These are phyloP conservation scores for Backusella morwellensis DNA, from an alignment of 192 early-diverging fungal genomes.

Conservation along the genomic window DNA sequence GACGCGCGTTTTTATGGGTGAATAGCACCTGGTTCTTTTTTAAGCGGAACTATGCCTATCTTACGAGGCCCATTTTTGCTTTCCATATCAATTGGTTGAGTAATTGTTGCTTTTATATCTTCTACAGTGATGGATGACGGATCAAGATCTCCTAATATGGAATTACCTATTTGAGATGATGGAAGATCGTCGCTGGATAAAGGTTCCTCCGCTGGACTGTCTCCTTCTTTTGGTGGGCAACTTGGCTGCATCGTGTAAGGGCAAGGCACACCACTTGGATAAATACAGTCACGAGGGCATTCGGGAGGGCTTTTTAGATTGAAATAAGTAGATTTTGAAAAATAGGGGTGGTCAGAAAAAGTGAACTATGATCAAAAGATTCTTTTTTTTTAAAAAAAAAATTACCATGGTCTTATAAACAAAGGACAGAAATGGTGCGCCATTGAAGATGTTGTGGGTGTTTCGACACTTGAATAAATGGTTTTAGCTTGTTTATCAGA, in stretches of 20 bases:
- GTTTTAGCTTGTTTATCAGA: not conserved
- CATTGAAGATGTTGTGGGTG: not conserved
- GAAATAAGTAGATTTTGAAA: not conserved
- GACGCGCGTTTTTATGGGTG: no score
- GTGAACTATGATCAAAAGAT: not conserved
- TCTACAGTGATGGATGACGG: not conserved
- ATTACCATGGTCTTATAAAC: not conserved
- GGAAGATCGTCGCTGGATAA: not conserved
- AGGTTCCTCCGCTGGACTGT: not conserved
- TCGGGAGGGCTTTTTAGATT: slow-evolving; percentile 4
- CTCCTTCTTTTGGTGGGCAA: slow-evolving; percentile 7
- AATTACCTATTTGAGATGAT: not conserved
- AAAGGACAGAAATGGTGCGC: not conserved
- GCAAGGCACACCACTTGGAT: not conserved
- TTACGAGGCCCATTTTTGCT: not conserved
- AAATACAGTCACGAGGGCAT: not conserved
- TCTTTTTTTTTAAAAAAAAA: not conserved
- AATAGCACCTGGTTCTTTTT: not conserved
- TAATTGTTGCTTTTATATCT: not conserved
- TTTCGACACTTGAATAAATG: not conserved
- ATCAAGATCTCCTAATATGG: not conserved
- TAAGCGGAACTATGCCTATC: not conserved
- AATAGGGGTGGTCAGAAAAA: not conserved
- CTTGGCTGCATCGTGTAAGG: not conserved
- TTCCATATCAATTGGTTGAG: not conserved